Evolutionary conservation across 768 basidiomycete genomes (phyloP), one percentile per base, ranked within the genome.

Genomic region (Leccinum ochraceum): DNA sequence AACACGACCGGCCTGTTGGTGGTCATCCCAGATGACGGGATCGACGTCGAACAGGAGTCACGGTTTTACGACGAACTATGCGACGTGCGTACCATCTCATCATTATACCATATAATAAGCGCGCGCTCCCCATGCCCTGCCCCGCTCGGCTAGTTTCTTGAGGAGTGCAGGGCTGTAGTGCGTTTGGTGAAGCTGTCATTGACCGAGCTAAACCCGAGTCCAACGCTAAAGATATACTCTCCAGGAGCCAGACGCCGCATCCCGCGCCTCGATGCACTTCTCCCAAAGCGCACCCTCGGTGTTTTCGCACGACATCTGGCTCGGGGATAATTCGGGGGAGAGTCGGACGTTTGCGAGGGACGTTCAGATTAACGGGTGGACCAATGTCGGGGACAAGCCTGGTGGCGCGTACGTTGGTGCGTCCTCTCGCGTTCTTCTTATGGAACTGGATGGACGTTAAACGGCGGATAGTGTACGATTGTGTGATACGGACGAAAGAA

Each of bases 21-120:
- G 55, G 65, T 89, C 8, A 71, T 89, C 5, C 84, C 81, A 3
- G 74, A 82, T 59, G 74, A 82, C 59, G 73, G 70, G 49, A 89
- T 90, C 58, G 84, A 89, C 66, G 72, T 90, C 24, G 86, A 87
- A 68, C 87, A 86, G 64, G 89, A 91, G 68, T 79, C 85, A 2
- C 75, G 78, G 50, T 76, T 90, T 6, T 89, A 89, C 64, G 87
- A 89, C 57, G 81, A 87, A n/a, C 75, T 88, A 17, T 79, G 80
- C 52, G 79, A 80, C 34, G 85, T 83, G 59, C 62, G 61, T 59
- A 39, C 26, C 59, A 7, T 10, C 22, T 32, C 10, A 13, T 16
- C 4, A 10, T n/a, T 6, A 46, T 6, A 20, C 44, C 44, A n/a
- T n/a, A n/a, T n/a, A n/a, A 46, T 46, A 46, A 2, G 44, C 44